Conservation (phyloP, 148 eudicot species). For the Polygonum aviculare region DNA sequence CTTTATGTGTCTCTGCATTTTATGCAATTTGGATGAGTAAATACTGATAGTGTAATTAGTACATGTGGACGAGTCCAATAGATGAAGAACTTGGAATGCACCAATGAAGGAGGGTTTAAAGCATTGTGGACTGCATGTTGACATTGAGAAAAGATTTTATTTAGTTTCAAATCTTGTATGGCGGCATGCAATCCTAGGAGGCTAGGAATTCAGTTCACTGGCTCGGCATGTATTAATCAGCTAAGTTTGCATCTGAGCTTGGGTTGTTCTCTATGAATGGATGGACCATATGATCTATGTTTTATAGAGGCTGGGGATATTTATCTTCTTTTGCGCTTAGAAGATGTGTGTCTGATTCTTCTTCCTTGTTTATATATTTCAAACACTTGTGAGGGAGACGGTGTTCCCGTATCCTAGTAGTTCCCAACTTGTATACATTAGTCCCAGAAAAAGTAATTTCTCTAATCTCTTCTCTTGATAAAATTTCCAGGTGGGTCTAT, state of each 20-base stretch:
- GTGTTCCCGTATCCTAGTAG: not conserved
- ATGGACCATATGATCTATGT: not conserved
- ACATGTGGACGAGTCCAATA: not conserved
- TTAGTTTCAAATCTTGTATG: not conserved
- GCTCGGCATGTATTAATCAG: not conserved
- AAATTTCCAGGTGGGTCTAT: constrained; percentile 69
- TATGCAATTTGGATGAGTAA: not conserved
- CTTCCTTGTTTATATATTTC: not conserved
- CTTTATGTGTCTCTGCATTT: not conserved
- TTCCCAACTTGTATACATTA: not conserved
- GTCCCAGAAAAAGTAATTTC: not conserved
- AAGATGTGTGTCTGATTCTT: not conserved
- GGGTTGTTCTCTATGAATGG: not conserved
- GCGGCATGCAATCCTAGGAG: not conserved
- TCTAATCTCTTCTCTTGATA: not conserved
- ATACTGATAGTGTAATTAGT: not conserved
- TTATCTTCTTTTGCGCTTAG: not conserved
- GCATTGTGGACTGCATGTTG: not conserved
- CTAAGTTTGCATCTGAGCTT: not conserved
- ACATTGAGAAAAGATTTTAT: not conserved
- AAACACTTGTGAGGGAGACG: not conserved
- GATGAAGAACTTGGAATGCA: not conserved
- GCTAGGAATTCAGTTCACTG: not conserved
- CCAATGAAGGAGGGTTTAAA: not conserved
- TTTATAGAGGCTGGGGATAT: not conserved